phyloP scores from a whole-genome alignment of 768 basidiomycete species.

The Kwoniella sp. region DNA sequence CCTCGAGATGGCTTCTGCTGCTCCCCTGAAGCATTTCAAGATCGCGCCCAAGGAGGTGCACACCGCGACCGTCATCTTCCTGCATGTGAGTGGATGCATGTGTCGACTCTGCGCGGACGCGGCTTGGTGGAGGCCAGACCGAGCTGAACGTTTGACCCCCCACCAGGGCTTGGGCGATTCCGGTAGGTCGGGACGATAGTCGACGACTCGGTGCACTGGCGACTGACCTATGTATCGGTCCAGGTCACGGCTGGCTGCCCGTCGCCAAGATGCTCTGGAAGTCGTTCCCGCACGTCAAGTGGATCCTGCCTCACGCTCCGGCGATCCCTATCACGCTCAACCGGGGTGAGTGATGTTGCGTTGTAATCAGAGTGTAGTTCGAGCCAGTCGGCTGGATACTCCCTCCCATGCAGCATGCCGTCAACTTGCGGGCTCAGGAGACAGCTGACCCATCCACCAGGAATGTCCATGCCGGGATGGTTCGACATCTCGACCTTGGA shows the following conservation, averaged over 20 bases:
- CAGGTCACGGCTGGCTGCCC: slow-evolving; percentile 68
- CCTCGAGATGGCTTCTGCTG: too few species aligned
- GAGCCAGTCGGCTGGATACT: neutral
- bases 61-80: slow-evolving; percentile 80
- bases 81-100: slow-evolving; percentile 75
- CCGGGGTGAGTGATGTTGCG: slow-evolving; percentile 60
- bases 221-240: too few species aligned
- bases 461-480: slow-evolving; percentile 54
- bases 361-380: too few species aligned
- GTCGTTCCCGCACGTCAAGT: slow-evolving; percentile 71
- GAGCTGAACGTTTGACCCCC: neutral
- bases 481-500: slow-evolving; percentile 69
- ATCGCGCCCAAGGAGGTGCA: slow-evolving; percentile 53
- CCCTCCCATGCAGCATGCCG: neutral
- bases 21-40: slow-evolving; percentile 39
- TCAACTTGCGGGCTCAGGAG: neutral
- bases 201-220: neutral
- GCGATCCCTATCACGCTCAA: slow-evolving; percentile 68
- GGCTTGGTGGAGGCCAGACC: too few species aligned
- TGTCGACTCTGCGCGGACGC: slow-evolving; percentile 3
- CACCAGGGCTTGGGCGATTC: slow-evolving; percentile 33
- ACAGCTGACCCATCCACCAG: slow-evolving; percentile 7
- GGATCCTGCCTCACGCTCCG: slow-evolving; percentile 79
- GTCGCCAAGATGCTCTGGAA: slow-evolving; percentile 66
- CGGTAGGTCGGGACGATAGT: slow-evolving; percentile 12